phyloP scores from a whole-genome alignment of 139 green algal genomes.

The Eudorina sp. region DNA sequence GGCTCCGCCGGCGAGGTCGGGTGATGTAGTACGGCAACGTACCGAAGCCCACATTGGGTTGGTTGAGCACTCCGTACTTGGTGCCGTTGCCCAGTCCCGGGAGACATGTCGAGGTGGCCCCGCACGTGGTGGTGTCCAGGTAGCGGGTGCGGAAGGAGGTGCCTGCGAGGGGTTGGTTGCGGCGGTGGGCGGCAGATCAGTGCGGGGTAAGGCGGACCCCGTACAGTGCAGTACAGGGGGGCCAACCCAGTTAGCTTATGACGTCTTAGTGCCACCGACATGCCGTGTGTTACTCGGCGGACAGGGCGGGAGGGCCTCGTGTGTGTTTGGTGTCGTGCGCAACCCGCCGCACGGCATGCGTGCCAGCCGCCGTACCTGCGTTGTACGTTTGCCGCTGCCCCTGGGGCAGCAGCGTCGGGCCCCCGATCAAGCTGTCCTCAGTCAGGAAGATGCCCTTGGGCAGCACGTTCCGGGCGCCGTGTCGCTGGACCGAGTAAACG shows the following conservation, averaged over 20 bases:
- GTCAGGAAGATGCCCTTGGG: constrained; percentile 55
- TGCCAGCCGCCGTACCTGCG: constrained; percentile 59
- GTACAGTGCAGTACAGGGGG: too few species aligned
- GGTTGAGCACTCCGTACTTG: constrained; percentile 53
- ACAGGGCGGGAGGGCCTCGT: too few species aligned
- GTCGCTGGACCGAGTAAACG: constrained; percentile 57
- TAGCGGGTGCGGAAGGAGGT: constrained; percentile 51
- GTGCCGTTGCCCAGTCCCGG: background rate
- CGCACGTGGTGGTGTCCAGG: constrained; percentile 46
- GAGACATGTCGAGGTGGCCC: constrained; percentile 47
- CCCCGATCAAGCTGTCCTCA: constrained; percentile 54
- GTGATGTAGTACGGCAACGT: background rate
- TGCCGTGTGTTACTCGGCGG: too few species aligned
- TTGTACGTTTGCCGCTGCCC: constrained; percentile 58
- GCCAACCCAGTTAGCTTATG: too few species aligned
- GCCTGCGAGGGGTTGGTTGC: constrained; percentile 29
- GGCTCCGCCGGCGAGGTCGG: too few species aligned
- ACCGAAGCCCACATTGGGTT: constrained; percentile 49
- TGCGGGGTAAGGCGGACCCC: too few species aligned
- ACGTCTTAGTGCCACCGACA: too few species aligned
- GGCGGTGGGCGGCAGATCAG: too few species aligned
- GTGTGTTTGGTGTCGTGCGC: too few species aligned
- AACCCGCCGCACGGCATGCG: too few species aligned
- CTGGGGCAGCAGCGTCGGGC: constrained; percentile 62
- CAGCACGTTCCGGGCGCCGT: constrained; percentile 66